Evolutionary conservation across 1,284 basidiomycete genomes (phyloP).

Genomic region (Ustilago cynodontis): DNA sequence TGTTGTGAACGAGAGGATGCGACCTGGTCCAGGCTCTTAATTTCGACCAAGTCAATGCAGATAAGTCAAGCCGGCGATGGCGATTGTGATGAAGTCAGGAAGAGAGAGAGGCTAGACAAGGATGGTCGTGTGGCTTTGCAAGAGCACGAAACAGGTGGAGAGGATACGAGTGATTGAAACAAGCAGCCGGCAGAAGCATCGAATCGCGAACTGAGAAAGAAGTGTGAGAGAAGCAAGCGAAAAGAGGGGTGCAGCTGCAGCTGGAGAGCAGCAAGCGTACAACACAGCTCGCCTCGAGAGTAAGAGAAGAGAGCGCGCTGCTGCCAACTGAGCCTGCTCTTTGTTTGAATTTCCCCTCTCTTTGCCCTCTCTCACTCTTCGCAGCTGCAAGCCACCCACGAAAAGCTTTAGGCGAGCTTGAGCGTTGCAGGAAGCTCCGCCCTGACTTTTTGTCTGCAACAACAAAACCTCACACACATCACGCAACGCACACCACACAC

Average conservation of each 20-base stretch:
- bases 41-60: not conserved
- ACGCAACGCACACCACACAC: not conserved
- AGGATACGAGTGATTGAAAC: constrained; percentile 3
- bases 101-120: not conserved
- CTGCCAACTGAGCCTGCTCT: not conserved
- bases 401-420: constrained; percentile 11
- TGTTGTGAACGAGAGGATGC: too few relatives aligned
- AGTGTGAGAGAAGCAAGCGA: not conserved
- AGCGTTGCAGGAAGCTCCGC: constrained; percentile 1
- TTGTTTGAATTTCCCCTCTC: constrained; percentile 8
- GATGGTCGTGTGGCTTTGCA: not conserved
- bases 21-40: not conserved
- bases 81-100: too few relatives aligned
- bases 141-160: not conserved
- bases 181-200: constrained; percentile 2
- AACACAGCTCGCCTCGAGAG: constrained; percentile 1
- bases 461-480: not conserved
- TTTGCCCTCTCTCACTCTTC: too few relatives aligned
- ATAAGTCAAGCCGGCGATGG: too few relatives aligned
- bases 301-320: too few relatives aligned
- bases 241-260: constrained; percentile 13
- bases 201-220: constrained; percentile 1
- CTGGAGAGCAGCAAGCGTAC: too few relatives aligned
- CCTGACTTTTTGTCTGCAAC: constrained; percentile 7
- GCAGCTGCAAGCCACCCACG: constrained; percentile 11